Conservation (phyloP, 768 basidiomycete genomes). For the Collybia nuda region DNA sequence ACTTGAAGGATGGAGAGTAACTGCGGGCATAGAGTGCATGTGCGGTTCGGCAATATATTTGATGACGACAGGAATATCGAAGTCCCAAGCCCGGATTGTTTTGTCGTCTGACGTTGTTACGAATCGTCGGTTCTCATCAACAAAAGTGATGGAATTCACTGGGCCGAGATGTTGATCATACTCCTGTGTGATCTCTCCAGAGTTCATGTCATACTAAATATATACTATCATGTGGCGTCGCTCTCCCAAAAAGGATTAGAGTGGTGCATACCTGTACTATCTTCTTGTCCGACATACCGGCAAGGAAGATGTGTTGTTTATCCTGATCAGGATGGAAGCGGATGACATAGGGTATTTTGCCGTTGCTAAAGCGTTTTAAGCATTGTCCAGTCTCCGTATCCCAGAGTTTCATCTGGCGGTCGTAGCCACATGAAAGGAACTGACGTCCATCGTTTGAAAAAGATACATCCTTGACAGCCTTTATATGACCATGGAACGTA, state of each 20-base stretch:
- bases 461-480: conserved; percentile 94
- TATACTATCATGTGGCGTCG: conserved; percentile 2
- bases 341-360: conserved; percentile 95
- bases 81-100: conserved; percentile 99
- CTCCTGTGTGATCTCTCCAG: conserved; percentile 95
- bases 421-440: conserved; percentile 93
- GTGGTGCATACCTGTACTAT: conserved; percentile 80
- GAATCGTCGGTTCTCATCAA: conserved; percentile 96
- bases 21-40: conserved; percentile 99
- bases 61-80: conserved; percentile 98
- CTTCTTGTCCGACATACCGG: conserved; percentile 99
- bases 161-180: conserved; percentile 99
- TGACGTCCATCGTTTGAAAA: conserved; percentile 91
- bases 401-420: conserved; percentile 98
- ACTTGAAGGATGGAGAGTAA: conserved; percentile 95
- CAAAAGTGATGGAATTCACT: conserved; percentile 98
- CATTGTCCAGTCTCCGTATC: conserved; percentile 99
- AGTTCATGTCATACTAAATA: conserved; percentile 89
- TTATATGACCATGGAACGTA: conserved; percentile 95
- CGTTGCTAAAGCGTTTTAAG: conserved; percentile 94
- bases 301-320: conserved; percentile 94
- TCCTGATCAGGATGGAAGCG: conserved; percentile 96
- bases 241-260: neutral
- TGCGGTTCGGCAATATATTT: conserved; percentile 99
- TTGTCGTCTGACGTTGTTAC: conserved; percentile 99